These are phyloP conservation scores for Hanseniaspora lachancei DNA, from an alignment of 805 yeast species.

Conservation along the genomic window DNA sequence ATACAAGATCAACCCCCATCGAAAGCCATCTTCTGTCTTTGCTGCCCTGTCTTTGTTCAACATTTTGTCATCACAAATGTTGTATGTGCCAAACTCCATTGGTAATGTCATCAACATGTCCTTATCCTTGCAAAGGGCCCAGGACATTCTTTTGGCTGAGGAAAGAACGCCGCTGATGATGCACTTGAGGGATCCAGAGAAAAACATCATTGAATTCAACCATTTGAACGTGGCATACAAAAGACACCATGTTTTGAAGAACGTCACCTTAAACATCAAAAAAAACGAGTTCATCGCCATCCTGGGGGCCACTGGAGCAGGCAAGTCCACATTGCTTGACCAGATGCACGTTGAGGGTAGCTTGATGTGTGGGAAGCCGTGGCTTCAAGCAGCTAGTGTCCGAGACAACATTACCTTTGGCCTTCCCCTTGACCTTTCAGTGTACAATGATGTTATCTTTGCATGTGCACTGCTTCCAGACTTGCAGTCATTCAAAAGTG, in stretches of 20 bases:
- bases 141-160: slow-evolving; percentile 38
- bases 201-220: slow-evolving; percentile 35
- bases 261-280: slow-evolving; percentile 41
- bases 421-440: slow-evolving; percentile 34
- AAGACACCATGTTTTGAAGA: slow-evolving; percentile 31
- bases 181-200: slow-evolving; percentile 14
- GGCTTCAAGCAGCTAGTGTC: slow-evolving; percentile 75
- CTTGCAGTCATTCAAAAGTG: slow-evolving; percentile 53
- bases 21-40: slow-evolving; percentile 51
- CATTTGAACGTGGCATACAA: slow-evolving; percentile 29
- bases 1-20: slow-evolving; percentile 31
- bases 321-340: slow-evolving; percentile 59
- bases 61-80: slow-evolving; percentile 45
- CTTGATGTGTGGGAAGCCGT: slow-evolving; percentile 51
- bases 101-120: slow-evolving; percentile 57
- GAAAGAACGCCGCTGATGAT: slow-evolving; percentile 20
- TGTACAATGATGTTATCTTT: slow-evolving; percentile 41
- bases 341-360: slow-evolving; percentile 51
- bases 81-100: slow-evolving; percentile 58
- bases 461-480: slow-evolving; percentile 61
- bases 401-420: slow-evolving; percentile 67
- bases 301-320: slow-evolving; percentile 56
- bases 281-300: slow-evolving; percentile 62
- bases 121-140: slow-evolving; percentile 47
- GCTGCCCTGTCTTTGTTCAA: slow-evolving; percentile 59